Evolutionary conservation across 1,284 basidiomycete species (phyloP), one percentile per base, ranked within the genome.

Genomic region (Ceratobasidium sp.): DNA sequence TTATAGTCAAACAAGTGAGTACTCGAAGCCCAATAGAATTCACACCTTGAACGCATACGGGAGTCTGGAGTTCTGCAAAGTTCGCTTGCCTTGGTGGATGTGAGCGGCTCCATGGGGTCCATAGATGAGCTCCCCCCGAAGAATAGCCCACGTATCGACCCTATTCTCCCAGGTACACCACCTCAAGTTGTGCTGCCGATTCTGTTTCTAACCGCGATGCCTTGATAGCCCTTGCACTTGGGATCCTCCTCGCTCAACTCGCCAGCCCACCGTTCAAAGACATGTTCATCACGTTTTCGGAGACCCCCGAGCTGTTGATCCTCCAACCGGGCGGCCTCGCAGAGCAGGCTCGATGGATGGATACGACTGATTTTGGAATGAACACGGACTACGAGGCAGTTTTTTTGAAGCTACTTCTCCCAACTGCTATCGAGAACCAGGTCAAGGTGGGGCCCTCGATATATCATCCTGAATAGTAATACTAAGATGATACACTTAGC

Each of bases 91-190:
- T 81, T 93, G 12, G 93, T 91, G 81, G 93, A 94, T 81, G 92
- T 93, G 12, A 92, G 91, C 0, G 92, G 91, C 0, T 92, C 91
- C 0, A 93, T 93, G 92, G 90, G 90, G 0, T 55, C 41, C 3
- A 65, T 82, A 5, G 0, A 50, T 20, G 48, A 10, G 10, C 20
- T 50, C 5, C 68, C 62, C 16, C 10, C 3, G 18, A 27, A 54
- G 62, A 16, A 64, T 68, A 55, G 5, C 1, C 6, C 18, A 80
- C 20, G 3, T 20, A 23, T 83, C 3, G 0, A 78, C 0, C 92
- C 92, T 0, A 91, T 94, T 73, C 83, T 87, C 57, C 89, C 90
- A 10, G 74, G 74, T 76, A 67, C 50, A 46, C 5, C 20, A 16
- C 23, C 18, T 55, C 27, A 18, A 20, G 8, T 27, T 30, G 35